phyloP scores from a whole-genome alignment of 106 monocot species.

The Vanilla planifolia region DNA sequence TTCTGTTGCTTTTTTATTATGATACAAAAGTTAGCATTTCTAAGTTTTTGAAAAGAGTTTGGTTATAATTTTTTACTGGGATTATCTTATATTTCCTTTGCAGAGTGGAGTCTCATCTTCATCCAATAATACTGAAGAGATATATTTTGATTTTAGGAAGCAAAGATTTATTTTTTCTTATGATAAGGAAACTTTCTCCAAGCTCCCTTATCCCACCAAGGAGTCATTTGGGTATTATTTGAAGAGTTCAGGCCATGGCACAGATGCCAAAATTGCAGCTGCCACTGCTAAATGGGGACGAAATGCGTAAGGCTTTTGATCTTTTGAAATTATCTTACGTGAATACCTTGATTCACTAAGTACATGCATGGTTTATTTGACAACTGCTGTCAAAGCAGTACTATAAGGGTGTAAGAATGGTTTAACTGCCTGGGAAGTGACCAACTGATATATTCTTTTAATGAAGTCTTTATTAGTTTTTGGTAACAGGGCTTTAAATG shows the following conservation, averaged over 20 bases:
- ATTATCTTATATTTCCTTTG: constrained; percentile 10
- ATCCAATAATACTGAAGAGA: constrained; percentile 47
- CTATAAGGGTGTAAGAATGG: too few relatives aligned
- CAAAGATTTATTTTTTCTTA: constrained; percentile 71
- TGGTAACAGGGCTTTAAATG: too few relatives aligned
- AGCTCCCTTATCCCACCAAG: constrained; percentile 89
- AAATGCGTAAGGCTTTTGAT: constrained; percentile 62
- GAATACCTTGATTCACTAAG: too few relatives aligned
- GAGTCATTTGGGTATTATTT: constrained; percentile 86
- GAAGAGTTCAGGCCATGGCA: constrained; percentile 80
- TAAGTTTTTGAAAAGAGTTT: not conserved
- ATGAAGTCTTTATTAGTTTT: too few relatives aligned
- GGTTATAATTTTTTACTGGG: not conserved
- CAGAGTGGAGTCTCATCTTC: constrained; percentile 46
- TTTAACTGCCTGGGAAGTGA: too few relatives aligned
- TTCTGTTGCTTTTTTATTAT: too few relatives aligned
- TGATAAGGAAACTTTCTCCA: constrained; percentile 68
- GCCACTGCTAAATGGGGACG: constrained; percentile 94
- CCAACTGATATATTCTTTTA: too few relatives aligned
- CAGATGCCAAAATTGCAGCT: constrained; percentile 76
- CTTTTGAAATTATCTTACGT: not conserved
- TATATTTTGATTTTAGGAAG: constrained; percentile 99
- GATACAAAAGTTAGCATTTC: not conserved
- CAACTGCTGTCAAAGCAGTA: too few relatives aligned
- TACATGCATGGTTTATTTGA: too few relatives aligned